phyloP scores from a whole-genome alignment of 257 asterid genomes.

The Solanum gandarillasii region DNA sequence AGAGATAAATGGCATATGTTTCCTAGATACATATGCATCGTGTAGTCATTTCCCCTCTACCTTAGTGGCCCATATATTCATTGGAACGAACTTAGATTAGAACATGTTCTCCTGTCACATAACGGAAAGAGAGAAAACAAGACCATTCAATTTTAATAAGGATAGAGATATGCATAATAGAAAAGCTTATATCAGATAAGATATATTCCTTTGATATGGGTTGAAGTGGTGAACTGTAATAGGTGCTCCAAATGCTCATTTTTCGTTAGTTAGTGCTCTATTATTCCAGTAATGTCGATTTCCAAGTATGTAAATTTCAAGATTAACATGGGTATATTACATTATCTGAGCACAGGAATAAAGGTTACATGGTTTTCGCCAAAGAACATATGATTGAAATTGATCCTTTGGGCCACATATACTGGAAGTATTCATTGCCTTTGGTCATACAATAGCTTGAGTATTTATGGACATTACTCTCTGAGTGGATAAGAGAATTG shows the following conservation, averaged over 20 bases:
- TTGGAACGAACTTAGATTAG: neutral
- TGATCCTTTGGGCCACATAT: neutral
- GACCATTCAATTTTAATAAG: neutral
- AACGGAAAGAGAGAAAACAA: neutral
- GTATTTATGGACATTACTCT: neutral
- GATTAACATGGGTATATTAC: neutral
- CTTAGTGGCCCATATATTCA: neutral
- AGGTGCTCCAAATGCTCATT: neutral
- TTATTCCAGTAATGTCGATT: neutral
- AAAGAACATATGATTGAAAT: neutral
- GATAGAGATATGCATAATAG: neutral
- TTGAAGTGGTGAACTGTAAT: neutral
- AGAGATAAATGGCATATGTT: neutral
- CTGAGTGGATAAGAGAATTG: neutral
- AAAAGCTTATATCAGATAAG: neutral
- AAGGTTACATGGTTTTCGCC: neutral
- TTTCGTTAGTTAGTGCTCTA: neutral
- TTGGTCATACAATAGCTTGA: neutral
- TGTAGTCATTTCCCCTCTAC: neutral
- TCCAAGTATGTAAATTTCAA: neutral
- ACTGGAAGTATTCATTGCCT: neutral
- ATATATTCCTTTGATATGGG: neutral
- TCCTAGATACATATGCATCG: neutral
- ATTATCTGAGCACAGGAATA: neutral
- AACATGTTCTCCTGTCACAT: neutral